phyloP scores from a whole-genome alignment of 140 eudicot genomes.

The Senecio squalidus region DNA sequence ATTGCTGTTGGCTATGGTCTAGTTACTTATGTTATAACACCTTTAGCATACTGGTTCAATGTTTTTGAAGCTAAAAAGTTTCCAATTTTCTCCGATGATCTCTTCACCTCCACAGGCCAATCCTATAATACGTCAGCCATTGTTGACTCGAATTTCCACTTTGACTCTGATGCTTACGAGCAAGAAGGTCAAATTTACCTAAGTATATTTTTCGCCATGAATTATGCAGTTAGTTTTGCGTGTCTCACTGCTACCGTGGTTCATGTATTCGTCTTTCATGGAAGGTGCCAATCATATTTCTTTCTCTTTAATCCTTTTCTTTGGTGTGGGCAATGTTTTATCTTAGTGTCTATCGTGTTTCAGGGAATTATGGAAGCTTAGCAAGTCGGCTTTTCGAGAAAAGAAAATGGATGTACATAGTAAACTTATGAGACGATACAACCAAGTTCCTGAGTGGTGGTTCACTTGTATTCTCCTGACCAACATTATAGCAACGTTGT shows the following conservation, averaged over 20 bases:
- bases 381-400: conserved; percentile 69
- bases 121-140: conserved; percentile 63
- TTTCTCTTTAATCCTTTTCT: not conserved
- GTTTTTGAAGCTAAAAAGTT: conserved; percentile 72
- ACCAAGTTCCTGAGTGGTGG: conserved; percentile 96
- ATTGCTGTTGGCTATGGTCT: conserved; percentile 64
- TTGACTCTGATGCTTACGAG: conserved; percentile 81
- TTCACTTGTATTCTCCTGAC: conserved; percentile 55
- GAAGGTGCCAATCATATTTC: conserved; percentile 48
- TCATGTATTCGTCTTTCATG: conserved; percentile 86
- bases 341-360: conserved; percentile 10
- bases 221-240: conserved; percentile 85
- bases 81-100: conserved; percentile 83
- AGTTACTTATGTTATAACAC: conserved; percentile 71
- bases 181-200: conserved; percentile 70
- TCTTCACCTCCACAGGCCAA: conserved; percentile 63
- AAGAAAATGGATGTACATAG: conserved; percentile 76
- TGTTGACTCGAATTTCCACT: conserved; percentile 64
- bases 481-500: conserved; percentile 49
- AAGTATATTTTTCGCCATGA: conserved; percentile 67
- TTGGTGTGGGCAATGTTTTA: not conserved
- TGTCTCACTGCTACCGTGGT: conserved; percentile 85
- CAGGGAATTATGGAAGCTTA: conserved; percentile 77
- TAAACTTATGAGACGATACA: conserved; percentile 82
- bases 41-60: conserved; percentile 67